Conservation (phyloP, 1,284 basidiomycete genomes). For the Exobasidium rhododendri region DNA sequence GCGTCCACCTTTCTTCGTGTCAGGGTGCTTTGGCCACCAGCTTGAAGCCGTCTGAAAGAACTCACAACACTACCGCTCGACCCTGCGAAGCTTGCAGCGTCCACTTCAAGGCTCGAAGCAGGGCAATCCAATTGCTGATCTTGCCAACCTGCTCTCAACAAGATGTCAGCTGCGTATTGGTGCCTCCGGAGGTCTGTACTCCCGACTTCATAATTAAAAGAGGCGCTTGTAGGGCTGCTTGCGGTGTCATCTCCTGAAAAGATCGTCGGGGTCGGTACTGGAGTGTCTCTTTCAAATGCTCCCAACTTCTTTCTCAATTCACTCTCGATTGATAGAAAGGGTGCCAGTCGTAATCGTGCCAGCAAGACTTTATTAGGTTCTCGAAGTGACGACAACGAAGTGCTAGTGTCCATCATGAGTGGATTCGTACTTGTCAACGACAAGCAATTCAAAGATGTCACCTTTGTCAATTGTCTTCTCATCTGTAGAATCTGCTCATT, state of each 20-base stretch:
- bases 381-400: not conserved
- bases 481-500: not conserved
- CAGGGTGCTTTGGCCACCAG: not conserved
- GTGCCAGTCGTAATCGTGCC: not conserved
- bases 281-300: not conserved
- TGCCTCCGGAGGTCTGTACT: not conserved
- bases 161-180: slow-evolving; percentile 3
- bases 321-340: not conserved
- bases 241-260: not conserved
- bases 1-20: not conserved
- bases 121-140: slow-evolving; percentile 21
- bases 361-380: not conserved
- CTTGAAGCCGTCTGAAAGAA: not conserved
- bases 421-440: not conserved
- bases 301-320: slow-evolving; percentile 2
- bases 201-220: not conserved
- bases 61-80: not conserved
- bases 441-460: not conserved
- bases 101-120: not conserved
- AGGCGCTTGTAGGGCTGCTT: not conserved
- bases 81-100: not conserved
- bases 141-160: slow-evolving; percentile 30
- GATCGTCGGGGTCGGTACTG: not conserved
- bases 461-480: not conserved
- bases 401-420: not conserved